phyloP scores from a whole-genome alignment of 176 grass and related monocot genomes.

The sorghum (Sorghum bicolor) region DNA sequence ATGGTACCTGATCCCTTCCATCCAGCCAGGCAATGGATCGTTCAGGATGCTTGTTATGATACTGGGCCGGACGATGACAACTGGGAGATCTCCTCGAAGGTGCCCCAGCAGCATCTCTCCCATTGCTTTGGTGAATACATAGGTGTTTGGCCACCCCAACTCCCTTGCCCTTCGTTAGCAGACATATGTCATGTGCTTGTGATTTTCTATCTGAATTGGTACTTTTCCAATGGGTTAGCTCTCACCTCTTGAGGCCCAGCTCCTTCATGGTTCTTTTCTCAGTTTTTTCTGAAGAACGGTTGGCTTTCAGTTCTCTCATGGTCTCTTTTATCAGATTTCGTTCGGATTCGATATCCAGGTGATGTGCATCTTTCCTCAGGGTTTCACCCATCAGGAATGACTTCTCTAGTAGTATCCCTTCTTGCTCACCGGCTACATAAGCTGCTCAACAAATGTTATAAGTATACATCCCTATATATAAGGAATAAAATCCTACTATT shows the following conservation, averaged over 20 bases:
- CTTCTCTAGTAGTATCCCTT: conserved; percentile 51
- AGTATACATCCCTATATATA: no score
- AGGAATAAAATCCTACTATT: no score
- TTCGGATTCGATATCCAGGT: conserved; percentile 56
- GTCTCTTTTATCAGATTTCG: conserved; percentile 40
- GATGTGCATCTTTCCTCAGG: conserved; percentile 21
- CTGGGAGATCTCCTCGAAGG: conserved; percentile 40
- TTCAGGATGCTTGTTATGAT: conserved; percentile 61
- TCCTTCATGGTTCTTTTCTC: conserved; percentile 63
- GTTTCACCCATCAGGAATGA: conserved; percentile 44
- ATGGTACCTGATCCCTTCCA: conserved; percentile 43
- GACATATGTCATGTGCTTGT: no score
- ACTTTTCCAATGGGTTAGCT: no score
- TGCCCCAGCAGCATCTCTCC: conserved; percentile 65
- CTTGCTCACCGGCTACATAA: conserved; percentile 53
- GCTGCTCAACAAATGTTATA: conserved; percentile 21
- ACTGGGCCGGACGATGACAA: conserved; percentile 57
- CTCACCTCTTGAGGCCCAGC: conserved; percentile 52
- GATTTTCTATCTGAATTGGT: no score
- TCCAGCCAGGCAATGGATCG: conserved; percentile 72
- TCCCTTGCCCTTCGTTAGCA: conserved; percentile 35
- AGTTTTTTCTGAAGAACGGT: background rate
- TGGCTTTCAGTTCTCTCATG: conserved; percentile 24
- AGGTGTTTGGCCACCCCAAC: conserved; percentile 78
- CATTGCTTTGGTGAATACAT: conserved; percentile 76